These are phyloP conservation scores for Gigaspora rosea DNA, from an alignment of 192 early-diverging fungal species.

Conservation along the genomic window DNA sequence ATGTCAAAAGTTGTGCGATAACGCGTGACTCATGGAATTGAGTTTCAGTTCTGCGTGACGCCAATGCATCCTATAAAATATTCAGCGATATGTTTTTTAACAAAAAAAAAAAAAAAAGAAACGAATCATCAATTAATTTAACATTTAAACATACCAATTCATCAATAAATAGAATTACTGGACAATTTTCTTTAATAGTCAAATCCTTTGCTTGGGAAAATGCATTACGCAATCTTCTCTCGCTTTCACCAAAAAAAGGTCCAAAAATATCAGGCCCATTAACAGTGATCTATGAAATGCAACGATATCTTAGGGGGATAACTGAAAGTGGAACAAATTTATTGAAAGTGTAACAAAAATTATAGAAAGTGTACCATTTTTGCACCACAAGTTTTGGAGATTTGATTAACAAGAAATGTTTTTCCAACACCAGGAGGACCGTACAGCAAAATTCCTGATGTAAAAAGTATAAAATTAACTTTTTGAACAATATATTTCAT, in stretches of 20 bases:
- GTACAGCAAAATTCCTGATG: constrained; percentile 67
- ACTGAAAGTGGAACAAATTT: constrained; percentile 12
- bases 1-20: constrained; percentile 86
- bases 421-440: constrained; percentile 97
- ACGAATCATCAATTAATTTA: neutral
- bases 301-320: neutral
- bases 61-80: constrained; percentile 65
- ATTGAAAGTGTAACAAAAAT: constrained; percentile 39
- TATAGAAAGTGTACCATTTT: constrained; percentile 53
- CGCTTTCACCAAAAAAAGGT: constrained; percentile 85
- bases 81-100: constrained; percentile 32
- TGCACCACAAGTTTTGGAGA: constrained; percentile 68
- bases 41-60: constrained; percentile 63
- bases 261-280: constrained; percentile 86
- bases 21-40: constrained; percentile 71
- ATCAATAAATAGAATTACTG: constrained; percentile 94
- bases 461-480: no score
- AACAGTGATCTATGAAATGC: constrained; percentile 53
- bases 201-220: constrained; percentile 68
- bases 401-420: constrained; percentile 75
- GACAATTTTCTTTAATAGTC: constrained; percentile 35
- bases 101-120: neutral
- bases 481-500: no score
- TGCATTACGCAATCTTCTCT: constrained; percentile 67
- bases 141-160: constrained; percentile 68